These are phyloP conservation scores for Neurospora sublineolata DNA, from an alignment of 495 filamentous ascomycete genomes.

Conservation along the genomic window DNA sequence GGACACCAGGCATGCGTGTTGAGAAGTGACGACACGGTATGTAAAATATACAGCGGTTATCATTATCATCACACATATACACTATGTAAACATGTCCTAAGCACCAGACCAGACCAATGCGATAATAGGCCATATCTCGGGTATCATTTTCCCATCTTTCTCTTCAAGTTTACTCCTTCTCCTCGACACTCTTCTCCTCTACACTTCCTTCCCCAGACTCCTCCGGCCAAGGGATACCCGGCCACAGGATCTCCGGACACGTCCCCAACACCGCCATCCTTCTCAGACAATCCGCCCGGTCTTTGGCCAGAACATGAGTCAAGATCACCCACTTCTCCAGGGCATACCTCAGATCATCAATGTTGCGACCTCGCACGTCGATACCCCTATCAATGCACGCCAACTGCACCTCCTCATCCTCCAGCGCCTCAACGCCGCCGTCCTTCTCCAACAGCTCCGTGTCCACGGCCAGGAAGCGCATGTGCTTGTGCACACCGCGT, in stretches of 20 bases:
- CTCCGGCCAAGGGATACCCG: neutral
- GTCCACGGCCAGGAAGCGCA: constrained; percentile 42
- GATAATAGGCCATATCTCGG: neutral
- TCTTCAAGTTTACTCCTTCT: neutral
- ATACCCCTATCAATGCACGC: constrained; percentile 35
- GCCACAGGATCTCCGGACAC: neutral
- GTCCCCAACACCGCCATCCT: constrained; percentile 5
- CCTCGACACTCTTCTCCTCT: neutral
- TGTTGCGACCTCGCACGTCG: constrained; percentile 16
- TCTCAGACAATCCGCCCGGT: constrained; percentile 2
- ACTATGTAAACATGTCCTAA: neutral
- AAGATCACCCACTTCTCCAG: constrained; percentile 26
- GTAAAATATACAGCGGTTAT: neutral
- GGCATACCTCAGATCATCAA: constrained; percentile 14
- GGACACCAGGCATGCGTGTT: too few relatives aligned
- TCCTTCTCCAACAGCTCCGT: constrained; percentile 23
- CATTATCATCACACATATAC: neutral
- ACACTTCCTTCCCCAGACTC: neutral
- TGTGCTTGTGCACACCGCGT: constrained; percentile 9
- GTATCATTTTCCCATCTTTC: neutral
- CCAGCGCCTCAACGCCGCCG: constrained; percentile 25
- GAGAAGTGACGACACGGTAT: too few relatives aligned
- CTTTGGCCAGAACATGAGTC: constrained; percentile 3
- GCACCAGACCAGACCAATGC: neutral
- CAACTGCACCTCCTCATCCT: constrained; percentile 30